phyloP scores from a whole-genome alignment of 2,329 filamentous ascomycete species.

The Canariomyces notabilis region DNA sequence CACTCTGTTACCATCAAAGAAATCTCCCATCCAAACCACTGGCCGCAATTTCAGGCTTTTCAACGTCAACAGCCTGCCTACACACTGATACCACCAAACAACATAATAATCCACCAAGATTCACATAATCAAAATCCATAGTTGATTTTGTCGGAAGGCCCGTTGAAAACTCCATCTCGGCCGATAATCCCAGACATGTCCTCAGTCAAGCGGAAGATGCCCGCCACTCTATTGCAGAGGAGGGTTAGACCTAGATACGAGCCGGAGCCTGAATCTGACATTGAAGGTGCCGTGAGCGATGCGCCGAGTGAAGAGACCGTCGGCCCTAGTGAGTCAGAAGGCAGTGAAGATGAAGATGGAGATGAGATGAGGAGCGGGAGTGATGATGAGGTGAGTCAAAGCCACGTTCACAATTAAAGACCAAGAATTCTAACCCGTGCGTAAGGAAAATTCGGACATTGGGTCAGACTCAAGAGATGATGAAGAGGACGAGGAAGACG shows the following conservation, averaged over 20 bases:
- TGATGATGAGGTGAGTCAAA: constrained; percentile 7
- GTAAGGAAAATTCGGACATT: constrained; percentile 2
- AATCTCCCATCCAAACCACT: background rate
- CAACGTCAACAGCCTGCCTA: too few species aligned
- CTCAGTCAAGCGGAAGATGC: constrained; percentile 21
- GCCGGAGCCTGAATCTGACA: constrained; percentile 25
- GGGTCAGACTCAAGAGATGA: constrained; percentile 5
- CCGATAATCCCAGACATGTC: too few species aligned
- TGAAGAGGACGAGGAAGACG: constrained; percentile 18
- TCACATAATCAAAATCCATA: too few species aligned
- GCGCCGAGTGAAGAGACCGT: constrained; percentile 26
- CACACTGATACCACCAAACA: background rate
- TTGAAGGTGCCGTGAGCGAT: constrained; percentile 17
- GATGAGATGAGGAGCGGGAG: constrained; percentile 14
- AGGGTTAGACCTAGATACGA: constrained; percentile 24
- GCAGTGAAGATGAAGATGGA: constrained; percentile 13
- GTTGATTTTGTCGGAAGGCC: too few species aligned
- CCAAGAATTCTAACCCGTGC: background rate
- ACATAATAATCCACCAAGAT: background rate
- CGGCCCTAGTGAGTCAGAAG: constrained; percentile 12
- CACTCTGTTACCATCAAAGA: background rate
- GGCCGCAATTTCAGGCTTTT: background rate
- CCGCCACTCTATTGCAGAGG: constrained; percentile 18
- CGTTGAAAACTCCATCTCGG: too few species aligned
- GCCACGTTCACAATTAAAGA: background rate